These are phyloP conservation scores for Nakaseomyces delphensis DNA, from an alignment of 1,139 yeast genomes.

Conservation along the genomic window DNA sequence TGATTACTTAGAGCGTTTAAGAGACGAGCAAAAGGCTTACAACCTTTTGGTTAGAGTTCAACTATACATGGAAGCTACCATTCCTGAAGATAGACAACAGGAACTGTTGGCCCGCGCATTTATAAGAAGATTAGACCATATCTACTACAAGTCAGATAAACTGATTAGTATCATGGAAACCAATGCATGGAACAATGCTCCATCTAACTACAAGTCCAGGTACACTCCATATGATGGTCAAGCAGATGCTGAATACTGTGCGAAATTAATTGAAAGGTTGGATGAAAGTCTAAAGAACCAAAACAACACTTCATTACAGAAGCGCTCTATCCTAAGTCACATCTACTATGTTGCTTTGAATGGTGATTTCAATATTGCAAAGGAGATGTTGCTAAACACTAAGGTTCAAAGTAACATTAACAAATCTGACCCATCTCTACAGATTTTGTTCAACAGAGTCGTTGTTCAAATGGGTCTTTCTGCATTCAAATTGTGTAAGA, in stretches of 20 bases:
- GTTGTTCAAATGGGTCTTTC: constrained; percentile 91
- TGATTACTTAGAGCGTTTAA: constrained; percentile 84
- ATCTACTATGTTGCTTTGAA: constrained; percentile 88
- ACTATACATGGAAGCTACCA: constrained; percentile 64
- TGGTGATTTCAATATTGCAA: constrained; percentile 72
- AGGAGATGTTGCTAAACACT: constrained; percentile 78
- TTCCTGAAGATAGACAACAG: constrained; percentile 42
- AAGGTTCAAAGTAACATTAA: constrained; percentile 78
- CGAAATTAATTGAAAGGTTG: constrained; percentile 54
- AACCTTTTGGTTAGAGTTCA: constrained; percentile 75
- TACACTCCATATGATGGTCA: constrained; percentile 26
- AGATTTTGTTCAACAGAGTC: constrained; percentile 89
- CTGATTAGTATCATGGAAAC: constrained; percentile 63
- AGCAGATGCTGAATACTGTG: constrained; percentile 36
- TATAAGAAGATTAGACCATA: constrained; percentile 80
- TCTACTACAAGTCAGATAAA: constrained; percentile 82
- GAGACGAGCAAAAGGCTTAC: constrained; percentile 77
- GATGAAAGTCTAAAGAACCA: constrained; percentile 60
- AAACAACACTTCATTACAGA: constrained; percentile 58
- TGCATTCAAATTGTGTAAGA: constrained; percentile 86
- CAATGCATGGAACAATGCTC: constrained; percentile 56
- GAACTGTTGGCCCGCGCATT: constrained; percentile 69
- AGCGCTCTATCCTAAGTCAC: constrained; percentile 76
- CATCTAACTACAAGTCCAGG: constrained; percentile 23
- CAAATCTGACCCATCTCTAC: constrained; percentile 75